phyloP scores from a whole-genome alignment of 169 alveolate species.

The Eimeria necatrix region DNA sequence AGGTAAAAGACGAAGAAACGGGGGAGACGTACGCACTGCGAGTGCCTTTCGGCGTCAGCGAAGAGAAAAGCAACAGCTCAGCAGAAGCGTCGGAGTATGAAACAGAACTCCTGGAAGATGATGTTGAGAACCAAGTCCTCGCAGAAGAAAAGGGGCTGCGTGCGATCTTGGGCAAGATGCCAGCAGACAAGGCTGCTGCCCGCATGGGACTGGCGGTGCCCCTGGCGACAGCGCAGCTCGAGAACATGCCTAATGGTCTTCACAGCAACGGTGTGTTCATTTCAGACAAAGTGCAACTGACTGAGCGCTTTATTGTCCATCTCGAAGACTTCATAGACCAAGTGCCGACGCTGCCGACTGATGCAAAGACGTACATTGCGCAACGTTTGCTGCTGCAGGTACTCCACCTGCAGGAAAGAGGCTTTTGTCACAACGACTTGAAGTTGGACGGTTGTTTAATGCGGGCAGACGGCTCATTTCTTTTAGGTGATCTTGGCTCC shows the following conservation, averaged over 20 bases:
- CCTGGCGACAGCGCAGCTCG: background rate
- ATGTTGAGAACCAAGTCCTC: too few relatives aligned
- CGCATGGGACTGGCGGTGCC: background rate
- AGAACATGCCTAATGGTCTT: background rate
- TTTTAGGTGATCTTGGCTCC: background rate
- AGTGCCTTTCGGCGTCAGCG: background rate
- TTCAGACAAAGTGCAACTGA: background rate
- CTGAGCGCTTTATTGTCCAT: background rate
- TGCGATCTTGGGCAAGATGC: background rate
- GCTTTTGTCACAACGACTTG: background rate
- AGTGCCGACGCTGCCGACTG: background rate
- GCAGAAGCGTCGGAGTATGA: background rate
- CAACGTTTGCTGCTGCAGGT: slow-evolving; percentile 10
- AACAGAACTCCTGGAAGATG: background rate
- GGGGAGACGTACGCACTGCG: background rate
- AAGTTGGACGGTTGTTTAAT: background rate
- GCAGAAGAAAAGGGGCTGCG: background rate
- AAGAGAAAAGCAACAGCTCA: background rate
- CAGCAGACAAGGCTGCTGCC: background rate
- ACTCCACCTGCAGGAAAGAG: slow-evolving; percentile 9
- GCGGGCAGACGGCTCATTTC: background rate
- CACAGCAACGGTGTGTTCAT: background rate
- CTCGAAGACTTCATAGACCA: background rate
- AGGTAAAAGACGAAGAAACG: background rate
- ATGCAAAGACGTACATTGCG: background rate